Evolutionary conservation across 768 basidiomycete genomes (phyloP), one percentile per base, ranked within the genome.

Genomic region (Leccinum subgranulosum): DNA sequence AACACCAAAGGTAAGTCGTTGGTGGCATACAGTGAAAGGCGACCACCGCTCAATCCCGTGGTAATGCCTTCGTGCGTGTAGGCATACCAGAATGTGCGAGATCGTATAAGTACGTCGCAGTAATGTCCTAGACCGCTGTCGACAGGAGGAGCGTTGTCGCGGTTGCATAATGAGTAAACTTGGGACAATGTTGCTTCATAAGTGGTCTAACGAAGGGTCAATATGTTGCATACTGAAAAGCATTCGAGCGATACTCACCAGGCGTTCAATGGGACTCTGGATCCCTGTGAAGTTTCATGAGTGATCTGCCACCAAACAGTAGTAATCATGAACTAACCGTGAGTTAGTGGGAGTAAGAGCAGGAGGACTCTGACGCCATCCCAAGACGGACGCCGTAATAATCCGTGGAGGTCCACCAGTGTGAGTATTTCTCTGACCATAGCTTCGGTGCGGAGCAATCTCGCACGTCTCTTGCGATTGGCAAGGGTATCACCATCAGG

Each of bases 11-110:
- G 43, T 11, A 41, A 39, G 43, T n/a, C 3, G 59, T 8, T 29
- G 19, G 39, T 15, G 28, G 61, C 90, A 64, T 75, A 92, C 92
- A 96, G 73, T 48, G 88, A 76, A 49, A 96, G 79, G 39, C 92
- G 86, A 3, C 92, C 88, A n/a, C 94, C 94, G 51, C 86, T 81
- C 57, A 95, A 79, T 21, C 88, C 94, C 9, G 84, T 89, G 2
- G 85, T 84, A 21, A 94, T 81, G 28, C 92, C 90, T 73, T 96
- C 94, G 58, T 91, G 86, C 25, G 88, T 83, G 60, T 93, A 84
- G 7, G 89, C 85, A 64, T 94, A 96, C 90, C 92, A 96, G 69
- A 92, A 95, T 31, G 95, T 79, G 29, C 94, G 80, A 3, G 90
- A 86, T 33, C 91, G 84, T 33, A 89, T 77, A 74, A 75, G 74